These are phyloP conservation scores for Geoglossum cookeanum DNA, from an alignment of 2,329 filamentous ascomycete genomes.

Conservation along the genomic window DNA sequence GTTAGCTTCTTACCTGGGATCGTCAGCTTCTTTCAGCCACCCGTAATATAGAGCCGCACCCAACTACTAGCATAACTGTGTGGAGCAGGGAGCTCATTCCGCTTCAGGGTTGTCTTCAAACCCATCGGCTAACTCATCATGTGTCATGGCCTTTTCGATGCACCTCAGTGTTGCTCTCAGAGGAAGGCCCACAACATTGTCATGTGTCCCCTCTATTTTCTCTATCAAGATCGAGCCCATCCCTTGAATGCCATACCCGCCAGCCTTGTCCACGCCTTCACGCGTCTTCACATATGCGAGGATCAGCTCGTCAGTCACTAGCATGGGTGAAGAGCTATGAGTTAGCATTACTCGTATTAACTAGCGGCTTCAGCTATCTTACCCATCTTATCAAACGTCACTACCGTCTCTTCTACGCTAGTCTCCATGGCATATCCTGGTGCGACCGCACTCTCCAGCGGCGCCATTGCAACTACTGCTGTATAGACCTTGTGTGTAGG, in stretches of 20 bases:
- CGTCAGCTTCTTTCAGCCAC: too few relatives aligned
- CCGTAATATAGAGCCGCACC: too few relatives aligned
- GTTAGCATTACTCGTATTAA: neutral
- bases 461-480: slow-evolving; percentile 65
- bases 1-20: too few relatives aligned
- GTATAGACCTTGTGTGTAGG: slow-evolving; percentile 69
- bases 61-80: neutral
- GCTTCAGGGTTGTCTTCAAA: neutral
- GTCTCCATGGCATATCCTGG: slow-evolving; percentile 73
- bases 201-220: slow-evolving; percentile 70
- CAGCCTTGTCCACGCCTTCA: slow-evolving; percentile 90
- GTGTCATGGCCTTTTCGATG: slow-evolving; percentile 26
- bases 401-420: slow-evolving; percentile 75
- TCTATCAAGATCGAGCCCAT: slow-evolving; percentile 74
- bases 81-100: neutral
- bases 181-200: slow-evolving; percentile 88
- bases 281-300: slow-evolving; percentile 37
- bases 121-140: neutral
- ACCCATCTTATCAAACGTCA: slow-evolving; percentile 57
- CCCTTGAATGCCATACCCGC: slow-evolving; percentile 87
- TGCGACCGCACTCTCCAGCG: slow-evolving; percentile 57
- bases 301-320: slow-evolving; percentile 62
- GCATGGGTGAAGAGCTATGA: neutral
- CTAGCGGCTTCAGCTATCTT: slow-evolving; percentile 2
- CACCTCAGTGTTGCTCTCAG: slow-evolving; percentile 57